phyloP scores from a whole-genome alignment of 768 basidiomycete species.

The Lactifluus volemus region DNA sequence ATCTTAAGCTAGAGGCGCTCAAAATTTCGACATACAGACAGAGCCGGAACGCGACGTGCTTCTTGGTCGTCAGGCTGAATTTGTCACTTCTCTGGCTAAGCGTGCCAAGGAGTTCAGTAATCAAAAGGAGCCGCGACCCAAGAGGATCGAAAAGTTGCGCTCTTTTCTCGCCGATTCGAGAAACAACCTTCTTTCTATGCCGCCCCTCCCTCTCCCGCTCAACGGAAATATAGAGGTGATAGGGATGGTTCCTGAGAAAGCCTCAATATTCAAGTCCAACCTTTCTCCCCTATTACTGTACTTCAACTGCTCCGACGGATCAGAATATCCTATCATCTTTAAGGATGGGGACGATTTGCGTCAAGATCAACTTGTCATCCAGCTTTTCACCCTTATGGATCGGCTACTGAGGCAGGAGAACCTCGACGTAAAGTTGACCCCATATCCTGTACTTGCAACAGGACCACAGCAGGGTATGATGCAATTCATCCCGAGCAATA shows the following conservation, averaged over 20 bases:
- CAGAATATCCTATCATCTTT: conserved; percentile 92
- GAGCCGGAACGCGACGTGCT: conserved; percentile 76
- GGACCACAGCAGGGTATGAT: conserved; percentile 90
- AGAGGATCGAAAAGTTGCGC: conserved; percentile 96
- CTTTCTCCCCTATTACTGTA: conserved; percentile 86
- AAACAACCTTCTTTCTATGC: conserved; percentile 70
- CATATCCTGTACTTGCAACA: conserved; percentile 91
- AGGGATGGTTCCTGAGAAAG: conserved; percentile 86
- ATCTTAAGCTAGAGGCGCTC: neutral
- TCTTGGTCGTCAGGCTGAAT: conserved; percentile 85
- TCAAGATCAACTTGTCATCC: conserved; percentile 96
- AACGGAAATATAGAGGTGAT: conserved; percentile 80
- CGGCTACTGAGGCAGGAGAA: conserved; percentile 89
- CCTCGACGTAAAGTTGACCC: conserved; percentile 82
- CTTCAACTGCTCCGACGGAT: conserved; percentile 77
- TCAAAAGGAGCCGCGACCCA: conserved; percentile 89
- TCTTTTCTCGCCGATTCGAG: conserved; percentile 77
- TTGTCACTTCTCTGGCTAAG: conserved; percentile 78
- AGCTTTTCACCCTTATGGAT: conserved; percentile 99
- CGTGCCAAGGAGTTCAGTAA: conserved; percentile 81
- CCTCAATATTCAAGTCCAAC: conserved; percentile 95
- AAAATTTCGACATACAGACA: conserved; percentile 30
- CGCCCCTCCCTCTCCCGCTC: conserved; percentile 80
- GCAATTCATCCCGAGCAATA: conserved; percentile 94
- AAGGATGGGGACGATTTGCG: conserved; percentile 99